Percentiles rank a stretch among this genome's conserved stretches.
Conservation (phyloP, 140 eudicot genomes). For the Senecio squalidus region DNA sequence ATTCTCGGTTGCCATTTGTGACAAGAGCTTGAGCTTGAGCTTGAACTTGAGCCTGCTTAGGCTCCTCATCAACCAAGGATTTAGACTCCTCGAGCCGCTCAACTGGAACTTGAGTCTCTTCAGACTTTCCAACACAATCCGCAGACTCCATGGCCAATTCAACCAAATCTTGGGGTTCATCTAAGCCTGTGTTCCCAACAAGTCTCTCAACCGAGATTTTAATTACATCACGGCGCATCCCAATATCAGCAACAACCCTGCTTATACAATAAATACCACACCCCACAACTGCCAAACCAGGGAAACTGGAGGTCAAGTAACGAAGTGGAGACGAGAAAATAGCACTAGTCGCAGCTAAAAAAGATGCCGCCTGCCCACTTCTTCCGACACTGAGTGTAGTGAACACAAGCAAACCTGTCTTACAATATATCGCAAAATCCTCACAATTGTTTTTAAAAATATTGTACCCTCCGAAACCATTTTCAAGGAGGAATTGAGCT, state of each 20-base stretch:
- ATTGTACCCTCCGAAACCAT: constrained; percentile 82
- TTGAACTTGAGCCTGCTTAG: no score
- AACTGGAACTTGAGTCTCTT: constrained; percentile 18
- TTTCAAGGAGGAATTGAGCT: constrained; percentile 65
- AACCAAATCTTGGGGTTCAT: constrained; percentile 17
- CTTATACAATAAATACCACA: constrained; percentile 74
- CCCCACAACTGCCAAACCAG: constrained; percentile 70
- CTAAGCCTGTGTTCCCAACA: constrained; percentile 25
- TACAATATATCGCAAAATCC: constrained; percentile 93
- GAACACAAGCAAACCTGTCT: constrained; percentile 69
- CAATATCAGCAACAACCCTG: constrained; percentile 72
- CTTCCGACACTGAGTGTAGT: constrained; percentile 72
- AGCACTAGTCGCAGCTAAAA: constrained; percentile 70
- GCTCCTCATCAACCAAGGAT: constrained; percentile 13
- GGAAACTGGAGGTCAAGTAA: constrained; percentile 55
- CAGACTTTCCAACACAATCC: constrained; percentile 16
- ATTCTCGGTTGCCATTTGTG: constrained; percentile 10
- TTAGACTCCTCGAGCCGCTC: constrained; percentile 24
- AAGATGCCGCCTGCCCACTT: constrained; percentile 75
- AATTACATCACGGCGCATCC: constrained; percentile 72
- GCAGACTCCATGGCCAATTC: constrained; percentile 17
- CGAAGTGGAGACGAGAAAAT: constrained; percentile 78
- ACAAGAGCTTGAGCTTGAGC: constrained; percentile 16
- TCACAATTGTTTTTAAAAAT: constrained; percentile 90
- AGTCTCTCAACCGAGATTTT: constrained; percentile 83